A percentile compares a stretch with the other conserved stretches of the same genome.
These are phyloP conservation scores for Artemisia tridentata DNA, from an alignment of 129 eudicot genomes.

Conservation along the genomic window DNA sequence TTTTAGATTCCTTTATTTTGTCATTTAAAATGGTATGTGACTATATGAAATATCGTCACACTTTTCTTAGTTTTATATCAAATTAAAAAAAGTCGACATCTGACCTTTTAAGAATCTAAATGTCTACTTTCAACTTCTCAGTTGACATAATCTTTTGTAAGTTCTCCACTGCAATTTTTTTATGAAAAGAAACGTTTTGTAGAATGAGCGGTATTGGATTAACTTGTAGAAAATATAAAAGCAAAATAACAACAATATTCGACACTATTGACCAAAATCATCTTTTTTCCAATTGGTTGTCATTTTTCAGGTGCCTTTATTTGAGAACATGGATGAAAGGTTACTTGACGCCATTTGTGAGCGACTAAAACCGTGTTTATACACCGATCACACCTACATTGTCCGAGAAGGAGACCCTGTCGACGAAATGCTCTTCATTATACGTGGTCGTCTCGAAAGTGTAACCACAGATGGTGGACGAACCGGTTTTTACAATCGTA, in stretches of 20 bases:
- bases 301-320: constrained; percentile 70
- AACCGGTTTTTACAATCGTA: constrained; percentile 75
- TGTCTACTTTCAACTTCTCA: background rate
- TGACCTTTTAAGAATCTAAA: too few relatives aligned
- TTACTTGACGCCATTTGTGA: constrained; percentile 88
- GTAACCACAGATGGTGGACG: constrained; percentile 88
- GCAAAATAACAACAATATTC: background rate
- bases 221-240: background rate
- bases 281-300: background rate
- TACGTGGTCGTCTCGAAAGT: constrained; percentile 92
- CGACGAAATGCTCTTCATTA: constrained; percentile 87
- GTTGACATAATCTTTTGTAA: background rate
- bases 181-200: background rate
- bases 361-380: constrained; percentile 76
- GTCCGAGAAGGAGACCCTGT: constrained; percentile 96
- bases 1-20: constrained; percentile 2
- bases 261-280: background rate
- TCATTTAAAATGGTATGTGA: too few relatives aligned
- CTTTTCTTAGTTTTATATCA: too few relatives aligned
- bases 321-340: constrained; percentile 85
- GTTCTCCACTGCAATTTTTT: background rate
- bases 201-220: background rate
- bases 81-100: too few relatives aligned
- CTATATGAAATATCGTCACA: too few relatives aligned
- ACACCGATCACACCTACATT: constrained; percentile 65